Conservation (phyloP, 371 early-diverging fungal species). For the Catenaria anguillulae region DNA sequence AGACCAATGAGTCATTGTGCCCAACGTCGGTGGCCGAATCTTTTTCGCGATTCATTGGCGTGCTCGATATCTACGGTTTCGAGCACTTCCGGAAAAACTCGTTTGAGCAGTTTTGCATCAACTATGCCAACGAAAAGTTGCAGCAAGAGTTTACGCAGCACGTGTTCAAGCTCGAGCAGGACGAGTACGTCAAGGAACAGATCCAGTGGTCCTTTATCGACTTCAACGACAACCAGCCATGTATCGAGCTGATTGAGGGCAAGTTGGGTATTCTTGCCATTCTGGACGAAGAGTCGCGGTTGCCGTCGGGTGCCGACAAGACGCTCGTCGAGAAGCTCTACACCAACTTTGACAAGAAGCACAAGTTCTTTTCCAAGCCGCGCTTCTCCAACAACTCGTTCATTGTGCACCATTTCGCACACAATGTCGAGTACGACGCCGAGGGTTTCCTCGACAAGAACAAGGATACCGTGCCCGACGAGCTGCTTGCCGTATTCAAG, state of each 20-base stretch:
- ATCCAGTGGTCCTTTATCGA: slow-evolving; percentile 84
- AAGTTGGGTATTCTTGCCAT: slow-evolving; percentile 86
- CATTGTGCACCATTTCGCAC: slow-evolving; percentile 80
- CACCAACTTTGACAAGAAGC: slow-evolving; percentile 36
- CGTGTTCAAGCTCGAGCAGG: slow-evolving; percentile 89
- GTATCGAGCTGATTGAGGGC: slow-evolving; percentile 97
- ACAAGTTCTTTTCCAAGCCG: slow-evolving; percentile 75
- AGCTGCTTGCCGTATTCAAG: slow-evolving; percentile 56
- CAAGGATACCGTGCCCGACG: slow-evolving; percentile 94
- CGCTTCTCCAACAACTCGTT: slow-evolving; percentile 71
- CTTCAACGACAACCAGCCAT: slow-evolving; percentile 98
- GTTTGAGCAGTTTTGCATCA: slow-evolving; percentile 99
- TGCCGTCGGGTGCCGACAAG: slow-evolving; percentile 79
- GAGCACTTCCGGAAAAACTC: slow-evolving; percentile 96
- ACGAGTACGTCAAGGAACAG: slow-evolving; percentile 82
- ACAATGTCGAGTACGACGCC: slow-evolving; percentile 73
- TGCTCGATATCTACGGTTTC: slow-evolving; percentile 99
- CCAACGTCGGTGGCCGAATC: slow-evolving; percentile 55
- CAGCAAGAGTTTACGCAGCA: slow-evolving; percentile 95
- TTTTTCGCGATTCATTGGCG: slow-evolving; percentile 82
- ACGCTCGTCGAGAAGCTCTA: slow-evolving; percentile 73
- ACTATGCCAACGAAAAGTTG: slow-evolving; percentile 96
- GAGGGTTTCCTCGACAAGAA: slow-evolving; percentile 98
- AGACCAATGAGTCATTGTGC: slow-evolving; percentile 80
- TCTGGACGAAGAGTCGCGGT: slow-evolving; percentile 88